Percentiles rank a stretch among this genome's conserved stretches.
These are phyloP conservation scores for Ceraceosorus guamensis DNA, from an alignment of 1,284 basidiomycete species.

Conservation along the genomic window DNA sequence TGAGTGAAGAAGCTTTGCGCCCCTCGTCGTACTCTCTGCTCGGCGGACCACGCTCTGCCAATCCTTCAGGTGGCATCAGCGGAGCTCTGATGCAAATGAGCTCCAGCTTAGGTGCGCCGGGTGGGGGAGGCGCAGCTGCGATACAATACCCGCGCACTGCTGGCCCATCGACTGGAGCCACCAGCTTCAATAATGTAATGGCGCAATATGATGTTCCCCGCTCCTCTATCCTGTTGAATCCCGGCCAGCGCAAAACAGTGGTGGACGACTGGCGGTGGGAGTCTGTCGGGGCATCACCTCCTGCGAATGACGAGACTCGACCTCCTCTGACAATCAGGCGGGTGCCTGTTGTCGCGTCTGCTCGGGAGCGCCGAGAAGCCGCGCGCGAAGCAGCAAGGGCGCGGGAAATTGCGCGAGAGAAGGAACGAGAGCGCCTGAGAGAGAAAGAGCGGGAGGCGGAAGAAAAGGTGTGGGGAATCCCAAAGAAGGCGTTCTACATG, in stretches of 20 bases:
- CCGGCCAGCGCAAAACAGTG: background rate
- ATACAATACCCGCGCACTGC: background rate
- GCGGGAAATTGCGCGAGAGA: conserved; percentile 13
- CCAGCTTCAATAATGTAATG: conserved; percentile 2
- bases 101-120: background rate
- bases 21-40: background rate
- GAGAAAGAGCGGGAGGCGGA: conserved; percentile 23
- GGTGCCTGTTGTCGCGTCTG: conserved; percentile 6
- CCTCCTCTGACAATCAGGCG: background rate
- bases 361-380: conserved; percentile 1
- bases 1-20: background rate
- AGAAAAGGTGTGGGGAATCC: conserved; percentile 40
- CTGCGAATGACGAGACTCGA: background rate
- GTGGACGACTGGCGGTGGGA: conserved; percentile 3
- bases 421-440: conserved; percentile 8
- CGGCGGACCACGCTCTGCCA: too few species aligned
- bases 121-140: too few species aligned
- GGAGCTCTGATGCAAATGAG: background rate
- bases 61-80: too few species aligned
- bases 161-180: background rate
- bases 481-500: conserved; percentile 37
- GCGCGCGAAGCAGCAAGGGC: conserved; percentile 1
- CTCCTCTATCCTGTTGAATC: conserved; percentile 6
- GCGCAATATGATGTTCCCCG: background rate
- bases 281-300: background rate